These are phyloP conservation scores for Rhynchosporium graminicola DNA, from an alignment of 2,329 filamentous ascomycete genomes.

Conservation along the genomic window DNA sequence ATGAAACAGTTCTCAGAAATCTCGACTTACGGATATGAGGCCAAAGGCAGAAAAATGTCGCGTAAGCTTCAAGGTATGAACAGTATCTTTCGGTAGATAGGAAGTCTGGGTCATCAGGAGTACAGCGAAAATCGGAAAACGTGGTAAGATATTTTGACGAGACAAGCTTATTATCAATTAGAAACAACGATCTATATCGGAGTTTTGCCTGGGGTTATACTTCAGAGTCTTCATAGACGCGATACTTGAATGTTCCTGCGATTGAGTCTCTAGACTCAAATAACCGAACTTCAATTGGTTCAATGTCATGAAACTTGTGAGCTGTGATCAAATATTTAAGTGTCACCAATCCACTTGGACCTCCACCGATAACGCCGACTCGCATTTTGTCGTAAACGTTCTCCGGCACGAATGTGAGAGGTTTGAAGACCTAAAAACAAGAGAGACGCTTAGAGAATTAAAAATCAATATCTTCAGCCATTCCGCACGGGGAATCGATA, in stretches of 20 bases:
- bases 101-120: conserved; percentile 48
- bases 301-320: conserved; percentile 41
- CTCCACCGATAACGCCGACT: conserved; percentile 48
- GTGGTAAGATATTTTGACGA: conserved; percentile 52
- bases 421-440: no score
- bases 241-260: conserved; percentile 51
- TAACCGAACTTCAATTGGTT: conserved; percentile 46
- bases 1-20: no score
- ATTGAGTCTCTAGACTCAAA: conserved; percentile 49
- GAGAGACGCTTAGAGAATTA: no score
- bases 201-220: conserved; percentile 5
- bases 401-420: no score
- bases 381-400: conserved; percentile 16
- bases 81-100: conserved; percentile 45
- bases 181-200: not conserved
- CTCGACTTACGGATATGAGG: conserved; percentile 38
- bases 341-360: conserved; percentile 46
- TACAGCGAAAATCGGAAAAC: conserved; percentile 52
- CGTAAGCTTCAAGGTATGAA: conserved; percentile 47
- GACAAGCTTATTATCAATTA: conserved; percentile 42
- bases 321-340: conserved; percentile 46
- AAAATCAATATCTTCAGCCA: no score
- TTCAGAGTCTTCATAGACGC: conserved; percentile 51
- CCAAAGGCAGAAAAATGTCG: conserved; percentile 44
- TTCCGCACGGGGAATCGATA: no score